Percentiles rank a stretch among this genome's conserved stretches.
phyloP scores from a whole-genome alignment of 768 basidiomycete species.

The Boletus reticuloceps region DNA sequence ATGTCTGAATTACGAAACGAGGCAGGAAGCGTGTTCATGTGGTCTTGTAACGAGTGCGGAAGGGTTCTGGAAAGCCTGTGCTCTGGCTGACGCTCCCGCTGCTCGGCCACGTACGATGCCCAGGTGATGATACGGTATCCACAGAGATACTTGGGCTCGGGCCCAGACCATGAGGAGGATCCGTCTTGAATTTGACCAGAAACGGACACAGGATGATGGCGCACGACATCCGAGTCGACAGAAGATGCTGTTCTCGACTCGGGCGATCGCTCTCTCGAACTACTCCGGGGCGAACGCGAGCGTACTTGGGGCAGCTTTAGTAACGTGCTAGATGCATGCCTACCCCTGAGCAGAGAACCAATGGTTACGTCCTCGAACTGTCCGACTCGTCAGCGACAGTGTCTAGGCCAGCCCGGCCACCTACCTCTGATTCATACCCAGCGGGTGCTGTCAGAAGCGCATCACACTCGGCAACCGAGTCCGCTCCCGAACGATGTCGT shows the following conservation, averaged over 20 bases:
- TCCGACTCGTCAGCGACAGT: constrained; percentile 2
- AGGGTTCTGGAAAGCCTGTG: constrained; percentile 45
- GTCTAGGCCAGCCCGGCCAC: neutral
- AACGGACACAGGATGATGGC: too few species aligned
- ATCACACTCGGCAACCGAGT: constrained; percentile 18
- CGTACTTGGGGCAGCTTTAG: neutral
- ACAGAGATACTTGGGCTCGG: neutral
- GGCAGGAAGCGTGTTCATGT: constrained; percentile 52
- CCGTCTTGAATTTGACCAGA: neutral
- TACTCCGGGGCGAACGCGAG: neutral
- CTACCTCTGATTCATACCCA: constrained; percentile 8
- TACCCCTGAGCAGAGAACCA: constrained; percentile 8
- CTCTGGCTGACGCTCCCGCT: constrained; percentile 19
- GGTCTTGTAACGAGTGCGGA: constrained; percentile 63
- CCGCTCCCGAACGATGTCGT: neutral
- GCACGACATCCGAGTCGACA: neutral
- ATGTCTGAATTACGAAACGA: constrained; percentile 40
- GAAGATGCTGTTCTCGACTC: neutral
- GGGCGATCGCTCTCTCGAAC: neutral
- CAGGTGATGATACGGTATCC: constrained; percentile 22
- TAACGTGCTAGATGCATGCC: constrained; percentile 17
- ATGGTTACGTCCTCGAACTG: neutral
- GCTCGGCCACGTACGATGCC: constrained; percentile 16
- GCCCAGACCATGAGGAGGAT: neutral
- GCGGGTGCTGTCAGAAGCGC: constrained; percentile 2